These are phyloP conservation scores for Aspergillus flavus DNA, from an alignment of 2,329 filamentous ascomycete genomes.

Conservation along the genomic window DNA sequence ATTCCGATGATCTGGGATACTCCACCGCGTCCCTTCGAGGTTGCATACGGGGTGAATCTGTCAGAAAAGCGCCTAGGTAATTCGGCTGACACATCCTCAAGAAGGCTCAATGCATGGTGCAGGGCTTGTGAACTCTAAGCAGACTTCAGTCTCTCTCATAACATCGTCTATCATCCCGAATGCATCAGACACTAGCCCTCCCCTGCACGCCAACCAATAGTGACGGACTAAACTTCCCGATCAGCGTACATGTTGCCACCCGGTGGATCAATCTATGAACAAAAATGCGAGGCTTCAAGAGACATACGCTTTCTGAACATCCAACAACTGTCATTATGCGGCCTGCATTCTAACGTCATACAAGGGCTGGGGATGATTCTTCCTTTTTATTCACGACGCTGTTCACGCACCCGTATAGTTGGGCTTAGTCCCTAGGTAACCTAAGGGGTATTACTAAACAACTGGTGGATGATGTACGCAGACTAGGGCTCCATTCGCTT, in stretches of 20 bases:
- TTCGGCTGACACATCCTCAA: background rate
- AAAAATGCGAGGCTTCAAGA: too few species aligned
- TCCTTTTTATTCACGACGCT: background rate
- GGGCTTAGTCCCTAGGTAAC: background rate
- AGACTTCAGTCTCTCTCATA: background rate
- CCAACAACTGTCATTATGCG: background rate
- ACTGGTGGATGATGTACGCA: background rate
- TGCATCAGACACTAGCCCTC: background rate
- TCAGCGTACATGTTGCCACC: constrained; percentile 3
- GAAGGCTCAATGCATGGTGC: background rate
- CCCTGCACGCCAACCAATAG: background rate
- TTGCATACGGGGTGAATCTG: background rate
- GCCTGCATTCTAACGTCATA: constrained; percentile 1
- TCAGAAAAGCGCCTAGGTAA: background rate
- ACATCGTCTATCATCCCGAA: background rate
- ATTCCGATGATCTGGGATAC: background rate
- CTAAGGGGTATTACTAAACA: background rate
- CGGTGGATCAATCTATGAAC: background rate
- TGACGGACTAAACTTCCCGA: background rate
- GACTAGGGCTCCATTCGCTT: background rate
- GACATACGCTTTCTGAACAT: background rate
- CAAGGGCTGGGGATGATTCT: background rate
- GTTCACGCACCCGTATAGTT: too few species aligned
- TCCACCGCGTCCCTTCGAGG: background rate
- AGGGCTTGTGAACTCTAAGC: background rate